Evolutionary conservation across 176 grass and related monocot genomes (phyloP).

Genomic region (Chrysopogon serrulatus): DNA sequence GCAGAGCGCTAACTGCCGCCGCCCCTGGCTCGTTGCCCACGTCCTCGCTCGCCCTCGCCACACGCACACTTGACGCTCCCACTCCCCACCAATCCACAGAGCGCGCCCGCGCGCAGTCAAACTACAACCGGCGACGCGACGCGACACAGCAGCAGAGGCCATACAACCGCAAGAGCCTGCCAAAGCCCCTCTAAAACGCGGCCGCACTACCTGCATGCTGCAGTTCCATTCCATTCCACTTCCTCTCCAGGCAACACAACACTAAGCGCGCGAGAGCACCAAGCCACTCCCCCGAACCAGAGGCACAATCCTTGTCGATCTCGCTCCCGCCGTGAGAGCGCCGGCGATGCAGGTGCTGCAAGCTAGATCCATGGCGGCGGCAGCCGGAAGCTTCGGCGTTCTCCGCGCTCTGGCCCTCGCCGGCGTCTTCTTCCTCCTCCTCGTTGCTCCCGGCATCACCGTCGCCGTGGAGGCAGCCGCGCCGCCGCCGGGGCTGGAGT

Average conservation of each 20-base stretch:
- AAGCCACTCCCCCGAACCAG: neutral
- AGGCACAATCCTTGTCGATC: neutral
- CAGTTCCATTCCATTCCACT: neutral
- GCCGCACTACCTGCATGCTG: neutral
- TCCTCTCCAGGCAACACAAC: neutral
- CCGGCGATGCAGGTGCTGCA: neutral
- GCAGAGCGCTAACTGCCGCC: neutral
- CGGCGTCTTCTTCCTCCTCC: neutral
- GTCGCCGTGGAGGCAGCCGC: neutral
- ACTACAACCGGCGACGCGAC: neutral
- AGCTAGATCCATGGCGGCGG: conserved; percentile 7
- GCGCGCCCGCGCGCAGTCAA: neutral
- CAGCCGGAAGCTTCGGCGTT: neutral
- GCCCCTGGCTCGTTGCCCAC: neutral
- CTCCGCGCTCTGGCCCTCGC: neutral
- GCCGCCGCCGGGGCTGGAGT: neutral
- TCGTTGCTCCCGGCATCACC: neutral
- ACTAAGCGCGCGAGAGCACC: neutral
- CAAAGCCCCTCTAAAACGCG: neutral
- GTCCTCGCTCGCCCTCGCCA: neutral
- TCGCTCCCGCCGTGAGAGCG: neutral
- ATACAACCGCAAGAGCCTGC: neutral
- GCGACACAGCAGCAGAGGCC: neutral
- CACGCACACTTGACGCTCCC: neutral
- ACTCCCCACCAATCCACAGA: neutral